Evolutionary conservation across 75 land plant species (phyloP), one percentile per base, ranked within the genome.

Genomic region (Picea sitchensis): DNA sequence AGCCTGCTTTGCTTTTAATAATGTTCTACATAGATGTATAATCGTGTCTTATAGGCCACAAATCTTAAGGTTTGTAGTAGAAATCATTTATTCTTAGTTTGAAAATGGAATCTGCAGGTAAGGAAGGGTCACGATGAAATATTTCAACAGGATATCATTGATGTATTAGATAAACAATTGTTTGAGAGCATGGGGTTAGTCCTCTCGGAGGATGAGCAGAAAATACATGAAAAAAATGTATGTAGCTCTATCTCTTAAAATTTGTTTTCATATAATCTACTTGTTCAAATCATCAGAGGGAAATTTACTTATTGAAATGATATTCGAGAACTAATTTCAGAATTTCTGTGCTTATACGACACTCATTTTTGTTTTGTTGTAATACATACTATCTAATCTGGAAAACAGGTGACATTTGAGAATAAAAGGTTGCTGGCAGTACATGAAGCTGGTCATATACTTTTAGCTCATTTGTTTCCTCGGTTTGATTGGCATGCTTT

Each of bases 381-480:
- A 12, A 58, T 59, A 80, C 56, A 36, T 63, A 47, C 11, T 44
- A 12, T 59, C 79, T 36, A 61, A 31, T 30, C 23, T n/a, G 34
- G 3, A 65, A 34, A 41, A 78, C 78, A 96, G 99, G 88, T 96
- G 2, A 84, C 95, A 36, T 14, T 86, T 65, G 98, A 95, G 75
- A 93, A 82, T 73, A 95, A 80, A 82, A 91, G 88, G 81, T 76
- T 93, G 71, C 81, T 97, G 81, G 99, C 99, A 72, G 94, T 90
- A n/a, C 98, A 97, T 89, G 99, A 97, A 84, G 95, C 98, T 79
- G 98, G 99, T 63, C 99, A 97, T 77, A 84, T 97, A 65, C 80
- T 97, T 17, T 82, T 97, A 82, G 99, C 99, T 61, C 99, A 97
- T 76, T 73, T 97, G 47, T 95, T 90, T 81, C 98, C 99, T 65